A percentile compares a stretch with the other conserved stretches of the same genome.
These are phyloP conservation scores for Colletotrichum godetiae DNA, from an alignment of 2,329 filamentous ascomycete species.

Conservation along the genomic window DNA sequence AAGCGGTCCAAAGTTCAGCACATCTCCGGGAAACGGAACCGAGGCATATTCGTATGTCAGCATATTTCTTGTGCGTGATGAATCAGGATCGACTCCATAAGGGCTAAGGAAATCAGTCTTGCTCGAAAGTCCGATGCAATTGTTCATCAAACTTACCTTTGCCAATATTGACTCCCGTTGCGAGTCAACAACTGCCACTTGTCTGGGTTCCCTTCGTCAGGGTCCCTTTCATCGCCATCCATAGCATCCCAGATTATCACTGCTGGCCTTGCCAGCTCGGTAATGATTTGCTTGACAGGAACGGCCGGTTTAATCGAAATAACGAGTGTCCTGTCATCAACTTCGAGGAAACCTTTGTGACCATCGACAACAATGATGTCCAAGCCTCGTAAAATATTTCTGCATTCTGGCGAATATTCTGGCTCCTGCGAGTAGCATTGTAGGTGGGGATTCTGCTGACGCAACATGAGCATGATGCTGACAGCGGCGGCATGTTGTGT, in stretches of 20 bases:
- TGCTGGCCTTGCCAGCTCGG: slow-evolving; percentile 37
- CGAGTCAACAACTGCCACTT: not conserved
- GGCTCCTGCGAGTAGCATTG: slow-evolving; percentile 6
- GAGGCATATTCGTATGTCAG: not conserved
- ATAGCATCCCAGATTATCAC: slow-evolving; percentile 36
- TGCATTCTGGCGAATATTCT: not conserved
- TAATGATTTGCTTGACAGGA: slow-evolving; percentile 39
- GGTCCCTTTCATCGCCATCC: not conserved
- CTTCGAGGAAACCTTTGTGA: slow-evolving; percentile 35
- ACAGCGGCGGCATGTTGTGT: slow-evolving; percentile 3
- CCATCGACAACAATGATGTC: slow-evolving; percentile 31
- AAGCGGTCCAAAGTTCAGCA: not conserved
- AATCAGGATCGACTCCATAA: not conserved
- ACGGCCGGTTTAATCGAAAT: slow-evolving; percentile 31
- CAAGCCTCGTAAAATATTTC: not conserved
- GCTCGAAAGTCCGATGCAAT: not conserved
- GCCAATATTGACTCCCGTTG: not conserved
- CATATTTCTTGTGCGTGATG: not conserved
- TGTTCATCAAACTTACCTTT: not conserved
- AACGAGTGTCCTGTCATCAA: slow-evolving; percentile 37
- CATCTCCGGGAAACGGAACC: not conserved
- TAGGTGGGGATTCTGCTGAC: not conserved
- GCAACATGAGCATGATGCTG: not conserved
- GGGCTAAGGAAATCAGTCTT: not conserved
- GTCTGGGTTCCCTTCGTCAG: not conserved